phyloP scores from a whole-genome alignment of 805 yeast species.

The Danielia reshetovae region DNA sequence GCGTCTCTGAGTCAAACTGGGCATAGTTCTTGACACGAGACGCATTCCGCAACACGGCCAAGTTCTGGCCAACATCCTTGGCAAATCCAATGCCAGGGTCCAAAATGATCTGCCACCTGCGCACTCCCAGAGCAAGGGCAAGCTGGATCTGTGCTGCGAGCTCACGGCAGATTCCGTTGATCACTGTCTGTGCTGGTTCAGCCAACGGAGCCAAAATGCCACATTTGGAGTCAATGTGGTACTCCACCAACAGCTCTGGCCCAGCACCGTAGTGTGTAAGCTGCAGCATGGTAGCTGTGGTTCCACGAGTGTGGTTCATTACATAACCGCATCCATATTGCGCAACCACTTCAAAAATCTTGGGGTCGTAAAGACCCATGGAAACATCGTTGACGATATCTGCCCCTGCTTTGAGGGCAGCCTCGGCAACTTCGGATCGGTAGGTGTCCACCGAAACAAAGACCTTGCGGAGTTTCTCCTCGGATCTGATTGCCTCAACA shows the following conservation, averaged over 20 bases:
- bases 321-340: conserved; percentile 70
- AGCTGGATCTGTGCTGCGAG: conserved; percentile 48
- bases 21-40: conserved; percentile 47
- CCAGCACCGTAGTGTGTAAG: conserved; percentile 51
- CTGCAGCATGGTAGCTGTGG: conserved; percentile 65
- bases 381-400: conserved; percentile 90
- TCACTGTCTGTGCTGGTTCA: conserved; percentile 31
- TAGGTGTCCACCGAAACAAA: conserved; percentile 87
- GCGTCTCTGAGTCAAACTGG: conserved; percentile 8
- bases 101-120: conserved; percentile 84
- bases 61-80: conserved; percentile 68
- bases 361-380: conserved; percentile 66
- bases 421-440: conserved; percentile 68
- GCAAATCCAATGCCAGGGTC: conserved; percentile 99
- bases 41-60: conserved; percentile 56
- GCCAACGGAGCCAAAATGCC: conserved; percentile 11
- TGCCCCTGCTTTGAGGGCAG: conserved; percentile 71
- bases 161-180: conserved; percentile 64
- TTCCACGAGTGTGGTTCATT: conserved; percentile 82
- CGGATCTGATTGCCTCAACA: conserved; percentile 53
- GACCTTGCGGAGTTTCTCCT: conserved; percentile 35
- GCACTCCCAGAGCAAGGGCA: conserved; percentile 62
- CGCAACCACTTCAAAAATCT: conserved; percentile 67
- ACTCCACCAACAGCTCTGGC: conserved; percentile 36
- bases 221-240: conserved; percentile 15